phyloP scores from a whole-genome alignment of 2,329 filamentous ascomycete genomes.

The Hirsutella thompsonii region DNA sequence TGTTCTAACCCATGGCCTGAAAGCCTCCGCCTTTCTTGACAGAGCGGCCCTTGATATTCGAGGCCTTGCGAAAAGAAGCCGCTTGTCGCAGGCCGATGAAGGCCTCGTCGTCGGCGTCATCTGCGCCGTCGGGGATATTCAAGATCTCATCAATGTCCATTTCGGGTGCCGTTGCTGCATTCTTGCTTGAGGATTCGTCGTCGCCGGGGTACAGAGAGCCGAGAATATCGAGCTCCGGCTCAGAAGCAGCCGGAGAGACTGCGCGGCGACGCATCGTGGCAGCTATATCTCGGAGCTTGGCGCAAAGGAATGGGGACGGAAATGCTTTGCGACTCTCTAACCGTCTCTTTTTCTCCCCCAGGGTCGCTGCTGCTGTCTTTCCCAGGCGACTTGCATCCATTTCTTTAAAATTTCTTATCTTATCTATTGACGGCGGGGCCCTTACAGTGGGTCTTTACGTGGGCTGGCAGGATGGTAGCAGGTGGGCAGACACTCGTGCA shows the following conservation, averaged over 20 bases:
- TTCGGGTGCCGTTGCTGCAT: conserved; percentile 24
- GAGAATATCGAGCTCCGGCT: conserved; percentile 85
- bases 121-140: conserved; percentile 29
- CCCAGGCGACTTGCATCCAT: conserved; percentile 8
- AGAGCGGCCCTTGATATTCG: conserved; percentile 70
- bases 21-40: conserved; percentile 96
- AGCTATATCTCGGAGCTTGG: neutral
- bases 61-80: conserved; percentile 73
- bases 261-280: conserved; percentile 55
- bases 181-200: conserved; percentile 31
- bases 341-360: too few relatives aligned
- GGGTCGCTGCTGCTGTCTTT: neutral
- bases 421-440: conserved; percentile 17
- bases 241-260: conserved; percentile 71
- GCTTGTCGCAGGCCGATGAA: conserved; percentile 86
- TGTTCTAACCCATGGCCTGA: conserved; percentile 67
- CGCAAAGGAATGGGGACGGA: too few relatives aligned
- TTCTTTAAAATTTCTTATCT: conserved; percentile 25
- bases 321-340: too few relatives aligned
- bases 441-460: too few relatives aligned
- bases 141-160: conserved; percentile 51
- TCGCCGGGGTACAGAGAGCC: conserved; percentile 58
- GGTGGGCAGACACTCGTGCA: too few relatives aligned
- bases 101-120: conserved; percentile 61
- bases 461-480: too few relatives aligned